These are phyloP conservation scores for Plasmodium relictum DNA, from an alignment of 169 alveolate genomes.

Conservation along the genomic window DNA sequence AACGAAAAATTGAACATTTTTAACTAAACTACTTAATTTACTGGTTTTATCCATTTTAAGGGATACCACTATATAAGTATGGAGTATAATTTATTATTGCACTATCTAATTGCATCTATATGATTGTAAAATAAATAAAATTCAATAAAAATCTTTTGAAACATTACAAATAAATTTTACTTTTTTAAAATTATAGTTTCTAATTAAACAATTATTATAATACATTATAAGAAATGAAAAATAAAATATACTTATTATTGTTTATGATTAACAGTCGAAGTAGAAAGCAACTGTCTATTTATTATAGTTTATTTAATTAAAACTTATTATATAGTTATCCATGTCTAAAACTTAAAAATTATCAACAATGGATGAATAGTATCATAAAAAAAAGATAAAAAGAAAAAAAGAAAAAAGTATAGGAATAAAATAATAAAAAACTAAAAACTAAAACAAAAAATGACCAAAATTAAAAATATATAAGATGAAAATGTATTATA, in stretches of 20 bases:
- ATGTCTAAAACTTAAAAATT: slow-evolving; percentile 4
- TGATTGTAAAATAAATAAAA: background rate
- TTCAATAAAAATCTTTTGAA: background rate
- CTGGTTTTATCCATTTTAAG: slow-evolving; percentile 39
- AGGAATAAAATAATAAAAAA: slow-evolving; percentile 7
- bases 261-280: no score
- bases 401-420: slow-evolving; percentile 5
- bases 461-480: slow-evolving; percentile 3
- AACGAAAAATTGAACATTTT: slow-evolving; percentile 64
- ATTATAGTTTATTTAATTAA: no score
- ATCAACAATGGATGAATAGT: background rate
- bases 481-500: slow-evolving; percentile 2
- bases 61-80: background rate
- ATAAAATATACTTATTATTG: background rate
- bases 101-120: background rate
- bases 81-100: background rate
- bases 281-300: no score
- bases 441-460: slow-evolving; percentile 68
- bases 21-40: slow-evolving; percentile 48
- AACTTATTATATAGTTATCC: no score
- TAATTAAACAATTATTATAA: background rate
- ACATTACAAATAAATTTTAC: slow-evolving; percentile 5
- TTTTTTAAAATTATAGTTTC: background rate
- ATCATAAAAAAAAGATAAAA: background rate
- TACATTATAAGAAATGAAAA: slow-evolving; percentile 3